phyloP scores from a whole-genome alignment of 1,139 yeast genomes.

The Geotrichum cucujoidarum region DNA sequence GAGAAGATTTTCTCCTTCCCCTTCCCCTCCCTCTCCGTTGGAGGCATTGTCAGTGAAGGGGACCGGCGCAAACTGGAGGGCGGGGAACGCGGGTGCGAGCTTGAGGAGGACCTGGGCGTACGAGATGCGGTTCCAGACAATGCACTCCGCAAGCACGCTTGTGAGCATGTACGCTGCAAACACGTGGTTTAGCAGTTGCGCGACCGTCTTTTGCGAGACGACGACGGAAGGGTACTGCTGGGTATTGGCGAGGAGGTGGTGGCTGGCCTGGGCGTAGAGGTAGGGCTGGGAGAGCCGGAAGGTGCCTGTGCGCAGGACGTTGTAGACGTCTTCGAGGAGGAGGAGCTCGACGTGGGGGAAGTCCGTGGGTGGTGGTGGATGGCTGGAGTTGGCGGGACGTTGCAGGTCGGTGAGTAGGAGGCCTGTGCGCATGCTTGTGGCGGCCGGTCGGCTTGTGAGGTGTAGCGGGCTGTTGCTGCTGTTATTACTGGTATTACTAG shows the following conservation, averaged over 20 bases:
- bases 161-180: conserved; percentile 11
- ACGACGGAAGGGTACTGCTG: not conserved
- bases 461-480: not conserved
- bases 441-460: no score
- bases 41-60: not conserved
- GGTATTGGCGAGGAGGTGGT: not conserved
- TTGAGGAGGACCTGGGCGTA: conserved; percentile 2
- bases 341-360: conserved; percentile 9
- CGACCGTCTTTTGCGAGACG: not conserved
- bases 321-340: conserved; percentile 10
- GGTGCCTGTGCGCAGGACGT: not conserved
- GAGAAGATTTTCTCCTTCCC: no score
- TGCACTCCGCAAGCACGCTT: conserved; percentile 6
- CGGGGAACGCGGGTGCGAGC: not conserved
- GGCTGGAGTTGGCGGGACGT: conserved; percentile 8
- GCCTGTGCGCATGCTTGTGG: conserved; percentile 6
- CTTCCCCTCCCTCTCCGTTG: no score
- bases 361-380: no score
- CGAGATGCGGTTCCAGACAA: not conserved
- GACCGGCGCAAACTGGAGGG: conserved; percentile 6
- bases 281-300: not conserved
- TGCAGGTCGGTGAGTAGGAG: conserved; percentile 7
- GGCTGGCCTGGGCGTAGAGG: not conserved
- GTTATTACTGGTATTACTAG: not conserved
- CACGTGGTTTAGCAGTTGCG: conserved; percentile 10